Base-by-base conservation (phyloP, 129 eudicot genomes). In the Flaveria ramosissima region DNA sequence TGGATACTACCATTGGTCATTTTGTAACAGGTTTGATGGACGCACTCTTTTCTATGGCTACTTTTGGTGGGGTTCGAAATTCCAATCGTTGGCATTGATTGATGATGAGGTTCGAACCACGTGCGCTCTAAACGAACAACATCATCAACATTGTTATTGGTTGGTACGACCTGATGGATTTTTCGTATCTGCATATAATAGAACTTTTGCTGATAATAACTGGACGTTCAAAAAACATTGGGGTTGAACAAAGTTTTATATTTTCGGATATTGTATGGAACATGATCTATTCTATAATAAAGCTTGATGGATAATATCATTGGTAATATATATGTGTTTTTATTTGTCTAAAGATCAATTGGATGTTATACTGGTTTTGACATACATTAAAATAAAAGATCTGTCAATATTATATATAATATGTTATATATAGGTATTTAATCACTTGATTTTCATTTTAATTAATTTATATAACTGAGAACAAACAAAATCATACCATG, bases 41-140 rank as follows among this genome's bases (percentile, higher is more conserved):
- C 66, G 16, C 12, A 73, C 74, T 23, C 61, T 51, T 41, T 80
- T 64, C 15, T 64, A 72, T 52, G 79, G 61, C 17, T 23, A 80
- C 41, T 72, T 80, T 19, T 46, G 71, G 77, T 59, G 82, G 62
- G 77, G 77, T 26, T 78, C 82, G 10, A 78, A 19, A 59, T 70
- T 6, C 12, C 82, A 59, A 9, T 6, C 56, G 1, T 26, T 70
- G 51, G 71, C 14, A 17, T 30, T 78, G 74, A 46, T 59, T 13
- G 62, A 70, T 6, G 4, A 48, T 6, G 3, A 14, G 10, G 0
- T 78, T 30, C 51, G 70, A 30, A 0, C 7, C 4, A 32, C 11
- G 1, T 78, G 82, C 0, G 0, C 0, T 59, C 13, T n/a, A 43
- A 1, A 1, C 4, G 14, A 59, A 60, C 77, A 42, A 30, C 7